phyloP scores from a whole-genome alignment of 495 filamentous ascomycete species.

The Podospora pseudopauciseta region DNA sequence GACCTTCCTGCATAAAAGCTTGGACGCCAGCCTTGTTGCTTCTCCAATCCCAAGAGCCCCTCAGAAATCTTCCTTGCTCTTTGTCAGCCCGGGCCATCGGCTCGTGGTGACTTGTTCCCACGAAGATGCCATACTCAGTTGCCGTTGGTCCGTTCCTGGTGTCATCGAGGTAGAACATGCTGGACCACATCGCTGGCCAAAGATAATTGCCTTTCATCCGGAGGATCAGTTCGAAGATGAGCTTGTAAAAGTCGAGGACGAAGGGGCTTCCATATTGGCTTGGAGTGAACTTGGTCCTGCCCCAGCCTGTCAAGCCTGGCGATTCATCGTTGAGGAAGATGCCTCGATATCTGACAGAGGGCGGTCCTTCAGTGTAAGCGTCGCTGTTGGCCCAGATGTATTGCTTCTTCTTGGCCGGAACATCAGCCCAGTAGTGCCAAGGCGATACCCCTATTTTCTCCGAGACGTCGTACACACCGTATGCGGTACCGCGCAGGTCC shows the following conservation, averaged over 20 bases:
- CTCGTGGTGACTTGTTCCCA: constrained; percentile 63
- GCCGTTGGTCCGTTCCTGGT: constrained; percentile 54
- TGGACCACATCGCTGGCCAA: constrained; percentile 65
- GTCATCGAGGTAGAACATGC: constrained; percentile 63
- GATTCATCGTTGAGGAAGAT: constrained; percentile 70
- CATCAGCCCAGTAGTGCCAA: constrained; percentile 65
- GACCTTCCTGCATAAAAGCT: constrained; percentile 54
- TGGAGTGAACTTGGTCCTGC: constrained; percentile 34
- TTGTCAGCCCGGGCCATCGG: constrained; percentile 61
- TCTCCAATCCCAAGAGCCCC: constrained; percentile 56
- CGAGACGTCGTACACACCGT: constrained; percentile 59
- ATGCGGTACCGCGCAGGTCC: constrained; percentile 60
- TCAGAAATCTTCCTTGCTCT: constrained; percentile 51
- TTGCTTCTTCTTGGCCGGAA: constrained; percentile 44
- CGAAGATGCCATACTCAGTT: constrained; percentile 61
- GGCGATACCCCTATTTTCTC: constrained; percentile 63
- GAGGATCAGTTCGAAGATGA: constrained; percentile 62
- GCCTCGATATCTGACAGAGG: constrained; percentile 63
- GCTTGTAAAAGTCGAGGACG: constrained; percentile 56
- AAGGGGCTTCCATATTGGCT: constrained; percentile 48
- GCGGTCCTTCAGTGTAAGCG: constrained; percentile 48
- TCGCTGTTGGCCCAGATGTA: constrained; percentile 49
- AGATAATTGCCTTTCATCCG: constrained; percentile 62
- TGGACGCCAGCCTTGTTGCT: constrained; percentile 53
- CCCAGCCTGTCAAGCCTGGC: constrained; percentile 59